Percentiles rank a stretch among this genome's conserved stretches.
Conservation (phyloP, 2,329 filamentous ascomycete genomes). For the Xenoacremonium recifei region DNA sequence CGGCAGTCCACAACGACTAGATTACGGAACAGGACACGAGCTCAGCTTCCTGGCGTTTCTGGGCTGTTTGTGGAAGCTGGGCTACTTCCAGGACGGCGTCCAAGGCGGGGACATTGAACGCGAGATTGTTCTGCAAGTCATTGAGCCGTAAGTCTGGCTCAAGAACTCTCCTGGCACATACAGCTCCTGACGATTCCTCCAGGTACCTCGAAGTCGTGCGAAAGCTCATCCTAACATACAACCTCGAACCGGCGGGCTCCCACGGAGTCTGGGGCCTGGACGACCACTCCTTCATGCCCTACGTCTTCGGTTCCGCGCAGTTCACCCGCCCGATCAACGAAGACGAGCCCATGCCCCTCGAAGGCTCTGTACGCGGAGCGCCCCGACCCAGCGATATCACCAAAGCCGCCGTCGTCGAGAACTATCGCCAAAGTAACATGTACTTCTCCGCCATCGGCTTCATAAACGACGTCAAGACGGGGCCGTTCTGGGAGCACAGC, state of each 20-base stretch:
- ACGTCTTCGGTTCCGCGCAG: conserved; percentile 94
- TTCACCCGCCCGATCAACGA: conserved; percentile 71
- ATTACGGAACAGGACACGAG: conserved; percentile 96
- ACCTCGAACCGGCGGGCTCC: conserved; percentile 89
- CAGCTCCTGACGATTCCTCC: conserved; percentile 1
- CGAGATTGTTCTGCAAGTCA: conserved; percentile 74
- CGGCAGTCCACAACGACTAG: conserved; percentile 83
- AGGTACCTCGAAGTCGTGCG: conserved; percentile 82
- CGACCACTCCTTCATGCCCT: conserved; percentile 91
- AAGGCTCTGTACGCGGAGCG: conserved; percentile 72
- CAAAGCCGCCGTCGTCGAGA: conserved; percentile 62
- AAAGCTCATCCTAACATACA: conserved; percentile 84
- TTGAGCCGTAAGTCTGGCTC: conserved; percentile 68
- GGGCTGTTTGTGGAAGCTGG: conserved; percentile 86
- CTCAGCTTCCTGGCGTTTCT: conserved; percentile 92
- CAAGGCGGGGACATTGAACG: conserved; percentile 63
- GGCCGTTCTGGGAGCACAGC: conserved; percentile 96
- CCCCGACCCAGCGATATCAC: conserved; percentile 71
- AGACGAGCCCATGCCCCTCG: conserved; percentile 63
- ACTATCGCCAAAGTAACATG: conserved; percentile 69
- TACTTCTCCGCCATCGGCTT: conserved; percentile 97
- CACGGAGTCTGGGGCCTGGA: conserved; percentile 99
- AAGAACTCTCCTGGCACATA: background rate
- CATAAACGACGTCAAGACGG: conserved; percentile 95
- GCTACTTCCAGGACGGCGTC: conserved; percentile 64